A percentile compares a stretch with the other conserved stretches of the same genome.
Conservation (phyloP, 208 protist species). For the Trypanosoma rangeli region DNA sequence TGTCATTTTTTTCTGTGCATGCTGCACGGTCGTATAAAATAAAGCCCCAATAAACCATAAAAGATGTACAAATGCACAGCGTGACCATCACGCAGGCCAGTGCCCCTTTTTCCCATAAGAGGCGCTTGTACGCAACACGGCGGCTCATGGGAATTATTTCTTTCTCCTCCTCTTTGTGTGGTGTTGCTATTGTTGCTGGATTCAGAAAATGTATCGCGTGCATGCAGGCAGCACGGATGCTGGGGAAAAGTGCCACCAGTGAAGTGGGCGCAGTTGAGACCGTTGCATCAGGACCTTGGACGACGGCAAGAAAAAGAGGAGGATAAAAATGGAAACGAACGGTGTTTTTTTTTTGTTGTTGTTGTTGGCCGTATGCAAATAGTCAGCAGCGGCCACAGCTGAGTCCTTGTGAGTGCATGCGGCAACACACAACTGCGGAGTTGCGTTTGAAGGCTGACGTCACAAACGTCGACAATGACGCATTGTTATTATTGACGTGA, state of each 20-base stretch:
- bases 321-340: background rate
- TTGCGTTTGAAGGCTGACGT: background rate
- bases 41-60: background rate
- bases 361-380: background rate
- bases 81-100: background rate
- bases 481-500: constrained; percentile 87
- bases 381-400: background rate
- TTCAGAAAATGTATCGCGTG: background rate
- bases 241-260: background rate
- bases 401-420: background rate
- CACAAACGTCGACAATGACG: constrained; percentile 57
- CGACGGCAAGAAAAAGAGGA: background rate
- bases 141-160: background rate
- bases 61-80: background rate
- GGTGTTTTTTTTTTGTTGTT: no score
- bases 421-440: background rate
- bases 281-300: background rate
- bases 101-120: background rate
- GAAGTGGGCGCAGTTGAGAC: no score
- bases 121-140: background rate
- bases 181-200: background rate
- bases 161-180: background rate
- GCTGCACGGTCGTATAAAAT: background rate
- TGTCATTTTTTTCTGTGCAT: background rate
- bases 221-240: background rate